A percentile compares a stretch with the other conserved stretches of the same genome.
Conservation (phyloP, 1,139 yeast genomes). For the Yamadazyma membranifaciens region DNA sequence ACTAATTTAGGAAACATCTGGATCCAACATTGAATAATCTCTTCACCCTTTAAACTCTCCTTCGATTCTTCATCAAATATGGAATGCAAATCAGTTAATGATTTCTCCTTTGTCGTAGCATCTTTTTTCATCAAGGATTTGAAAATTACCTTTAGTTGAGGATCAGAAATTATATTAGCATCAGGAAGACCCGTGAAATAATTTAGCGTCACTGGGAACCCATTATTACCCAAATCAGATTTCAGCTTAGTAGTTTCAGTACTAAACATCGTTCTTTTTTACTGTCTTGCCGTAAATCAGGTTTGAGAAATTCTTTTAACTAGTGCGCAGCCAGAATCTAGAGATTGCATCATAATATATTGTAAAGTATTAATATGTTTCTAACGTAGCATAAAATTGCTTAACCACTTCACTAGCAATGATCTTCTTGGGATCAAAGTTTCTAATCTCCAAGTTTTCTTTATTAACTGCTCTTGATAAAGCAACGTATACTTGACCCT, state of each 20-base stretch:
- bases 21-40: conserved; percentile 66
- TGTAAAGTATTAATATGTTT: conserved; percentile 1
- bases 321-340: too few species aligned
- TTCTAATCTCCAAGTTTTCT: conserved; percentile 69
- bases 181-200: conserved; percentile 82
- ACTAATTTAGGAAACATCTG: conserved; percentile 80
- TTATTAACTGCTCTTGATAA: conserved; percentile 82
- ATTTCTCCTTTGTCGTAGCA: conserved; percentile 79
- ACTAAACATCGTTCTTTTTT: conserved; percentile 5
- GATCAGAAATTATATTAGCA: conserved; percentile 51
- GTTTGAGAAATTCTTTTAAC: too few species aligned
- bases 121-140: conserved; percentile 78
- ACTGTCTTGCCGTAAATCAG: background rate
- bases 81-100: conserved; percentile 54
- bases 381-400: conserved; percentile 48
- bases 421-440: conserved; percentile 64
- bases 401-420: conserved; percentile 65
- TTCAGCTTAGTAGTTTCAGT: conserved; percentile 7
- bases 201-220: conserved; percentile 68
- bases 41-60: conserved; percentile 37
- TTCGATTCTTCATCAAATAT: conserved; percentile 20
- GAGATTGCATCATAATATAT: background rate
- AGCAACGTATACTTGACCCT: conserved; percentile 89
- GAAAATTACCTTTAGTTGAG: conserved; percentile 65
- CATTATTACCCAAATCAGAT: conserved; percentile 39